Evolutionary conservation across 192 early-diverging fungal species (phyloP).

Genomic region (Obelidium mucronatum): DNA sequence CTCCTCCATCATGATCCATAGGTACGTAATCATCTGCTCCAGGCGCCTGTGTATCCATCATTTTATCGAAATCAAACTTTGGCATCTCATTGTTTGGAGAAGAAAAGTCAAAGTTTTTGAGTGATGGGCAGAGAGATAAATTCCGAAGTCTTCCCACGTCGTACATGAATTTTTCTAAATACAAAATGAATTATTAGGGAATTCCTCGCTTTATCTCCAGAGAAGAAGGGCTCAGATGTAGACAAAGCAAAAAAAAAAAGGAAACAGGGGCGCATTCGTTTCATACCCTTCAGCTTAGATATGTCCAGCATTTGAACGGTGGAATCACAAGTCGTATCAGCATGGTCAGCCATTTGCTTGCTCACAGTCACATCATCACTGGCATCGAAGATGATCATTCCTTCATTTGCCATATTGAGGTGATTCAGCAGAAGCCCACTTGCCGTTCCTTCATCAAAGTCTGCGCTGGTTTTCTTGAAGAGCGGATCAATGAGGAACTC

Average conservation of each 20-base stretch:
- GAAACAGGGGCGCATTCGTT: not conserved
- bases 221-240: too few species aligned
- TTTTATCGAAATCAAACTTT: slow-evolving; percentile 22
- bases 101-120: slow-evolving; percentile 74
- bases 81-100: slow-evolving; percentile 24
- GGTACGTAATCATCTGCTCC: slow-evolving; percentile 41
- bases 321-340: slow-evolving; percentile 23
- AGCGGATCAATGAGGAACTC: slow-evolving; percentile 95
- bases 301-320: slow-evolving; percentile 45
- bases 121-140: slow-evolving; percentile 71
- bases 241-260: not conserved
- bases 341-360: slow-evolving; percentile 26
- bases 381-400: slow-evolving; percentile 96
- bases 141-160: slow-evolving; percentile 50
- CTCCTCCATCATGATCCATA: slow-evolving; percentile 30
- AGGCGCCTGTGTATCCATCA: slow-evolving; percentile 26
- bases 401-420: slow-evolving; percentile 76
- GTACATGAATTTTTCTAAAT: slow-evolving; percentile 59
- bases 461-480: slow-evolving; percentile 97
- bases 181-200: too few species aligned
- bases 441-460: slow-evolving; percentile 98
- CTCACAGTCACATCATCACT: slow-evolving; percentile 70
- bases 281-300: slow-evolving; percentile 49
- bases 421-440: slow-evolving; percentile 91
- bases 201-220: too few species aligned